phyloP scores from a whole-genome alignment of 352 stramenopile genomes.

The Phytophthora melonis region DNA sequence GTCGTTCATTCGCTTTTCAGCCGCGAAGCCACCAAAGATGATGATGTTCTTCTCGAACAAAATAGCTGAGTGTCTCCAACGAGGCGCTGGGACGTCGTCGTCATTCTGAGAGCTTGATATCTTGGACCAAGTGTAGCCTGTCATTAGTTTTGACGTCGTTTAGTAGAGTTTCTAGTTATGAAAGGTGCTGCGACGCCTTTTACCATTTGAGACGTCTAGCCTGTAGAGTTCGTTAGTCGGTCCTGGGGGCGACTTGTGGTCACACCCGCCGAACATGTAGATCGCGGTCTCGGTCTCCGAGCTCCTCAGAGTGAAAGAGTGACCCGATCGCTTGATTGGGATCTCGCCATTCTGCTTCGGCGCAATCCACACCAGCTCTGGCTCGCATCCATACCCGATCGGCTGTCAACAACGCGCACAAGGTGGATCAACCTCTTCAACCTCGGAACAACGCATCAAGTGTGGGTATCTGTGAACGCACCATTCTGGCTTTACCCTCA shows the following conservation, averaged over 20 bases:
- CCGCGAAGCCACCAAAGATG: slow-evolving; percentile 96
- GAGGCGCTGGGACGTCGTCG: slow-evolving; percentile 70
- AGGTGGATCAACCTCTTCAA: slow-evolving; percentile 6
- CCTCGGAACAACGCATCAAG: background rate
- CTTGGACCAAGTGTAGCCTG: slow-evolving; percentile 80
- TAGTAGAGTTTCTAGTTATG: background rate
- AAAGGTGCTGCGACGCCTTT: background rate
- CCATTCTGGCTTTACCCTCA: slow-evolving; percentile 32
- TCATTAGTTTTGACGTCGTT: slow-evolving; percentile 5
- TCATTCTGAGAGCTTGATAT: slow-evolving; percentile 45
- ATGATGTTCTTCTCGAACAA: slow-evolving; percentile 90
- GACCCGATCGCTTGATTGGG: slow-evolving; percentile 94
- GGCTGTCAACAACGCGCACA: slow-evolving; percentile 19
- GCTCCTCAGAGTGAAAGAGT: slow-evolving; percentile 94
- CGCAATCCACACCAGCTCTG: slow-evolving; percentile 90
- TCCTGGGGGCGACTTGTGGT: slow-evolving; percentile 91
- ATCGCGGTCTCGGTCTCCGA: slow-evolving; percentile 71
- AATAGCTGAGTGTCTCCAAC: slow-evolving; percentile 88
- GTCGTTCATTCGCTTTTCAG: slow-evolving; percentile 95
- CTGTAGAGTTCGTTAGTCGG: slow-evolving; percentile 96
- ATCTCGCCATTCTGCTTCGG: slow-evolving; percentile 94
- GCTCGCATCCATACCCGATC: slow-evolving; percentile 84
- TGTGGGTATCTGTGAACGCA: slow-evolving; percentile 15
- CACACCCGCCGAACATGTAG: slow-evolving; percentile 92
- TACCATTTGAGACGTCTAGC: slow-evolving; percentile 91